Percentiles rank a stretch among this genome's conserved stretches.
phyloP scores from a whole-genome alignment of 1,284 basidiomycete genomes.

The Pyrrhoderma noxium region DNA sequence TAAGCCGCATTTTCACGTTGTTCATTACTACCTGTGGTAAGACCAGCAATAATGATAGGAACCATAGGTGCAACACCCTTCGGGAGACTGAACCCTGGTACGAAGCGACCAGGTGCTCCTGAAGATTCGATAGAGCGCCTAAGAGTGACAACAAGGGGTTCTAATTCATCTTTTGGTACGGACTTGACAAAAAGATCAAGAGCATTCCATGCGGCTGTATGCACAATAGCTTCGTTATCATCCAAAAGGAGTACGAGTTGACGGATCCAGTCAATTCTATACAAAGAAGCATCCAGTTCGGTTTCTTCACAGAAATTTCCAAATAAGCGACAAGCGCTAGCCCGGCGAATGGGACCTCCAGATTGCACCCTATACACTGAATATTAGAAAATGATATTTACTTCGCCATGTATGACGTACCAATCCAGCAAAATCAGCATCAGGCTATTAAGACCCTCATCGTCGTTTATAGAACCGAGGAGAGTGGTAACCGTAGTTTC shows the following conservation, averaged over 20 bases:
- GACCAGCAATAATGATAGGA: constrained; percentile 85
- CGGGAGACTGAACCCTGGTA: constrained; percentile 85
- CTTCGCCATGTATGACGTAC: constrained; percentile 36
- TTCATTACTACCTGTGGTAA: constrained; percentile 76
- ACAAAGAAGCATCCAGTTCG: constrained; percentile 72
- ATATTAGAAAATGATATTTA: constrained; percentile 5
- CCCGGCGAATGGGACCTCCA: constrained; percentile 61
- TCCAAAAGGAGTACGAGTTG: constrained; percentile 84
- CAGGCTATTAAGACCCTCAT: constrained; percentile 81
- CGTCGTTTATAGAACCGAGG: constrained; percentile 71
- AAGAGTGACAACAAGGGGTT: constrained; percentile 82
- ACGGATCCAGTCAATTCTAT: constrained; percentile 93
- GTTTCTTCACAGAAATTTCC: constrained; percentile 77
- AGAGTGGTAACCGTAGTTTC: constrained; percentile 69
- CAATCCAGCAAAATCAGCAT: constrained; percentile 89
- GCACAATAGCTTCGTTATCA: constrained; percentile 67
- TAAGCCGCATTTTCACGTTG: constrained; percentile 91
- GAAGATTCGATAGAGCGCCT: constrained; percentile 84
- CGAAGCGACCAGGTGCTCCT: constrained; percentile 69
- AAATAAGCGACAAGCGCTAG: constrained; percentile 75
- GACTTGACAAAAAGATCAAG: constrained; percentile 89
- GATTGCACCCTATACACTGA: constrained; percentile 62
- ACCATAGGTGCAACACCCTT: constrained; percentile 89
- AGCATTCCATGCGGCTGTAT: constrained; percentile 78
- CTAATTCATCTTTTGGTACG: constrained; percentile 88